phyloP scores from a whole-genome alignment of 345 rosid genomes.

The Passiflora organensis region DNA sequence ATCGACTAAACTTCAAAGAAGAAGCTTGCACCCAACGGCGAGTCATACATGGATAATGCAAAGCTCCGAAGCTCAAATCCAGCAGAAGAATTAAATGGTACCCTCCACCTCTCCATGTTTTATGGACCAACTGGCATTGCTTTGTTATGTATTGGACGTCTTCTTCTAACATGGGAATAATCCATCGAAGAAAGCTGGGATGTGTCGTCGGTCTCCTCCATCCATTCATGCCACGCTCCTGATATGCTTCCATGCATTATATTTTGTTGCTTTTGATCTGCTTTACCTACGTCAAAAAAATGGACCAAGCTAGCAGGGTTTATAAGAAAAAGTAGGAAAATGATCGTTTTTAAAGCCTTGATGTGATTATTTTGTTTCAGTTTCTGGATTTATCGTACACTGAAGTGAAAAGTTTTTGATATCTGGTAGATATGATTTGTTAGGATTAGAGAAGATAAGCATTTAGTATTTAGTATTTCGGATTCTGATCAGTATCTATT shows the following conservation, averaged over 20 bases:
- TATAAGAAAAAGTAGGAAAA: neutral
- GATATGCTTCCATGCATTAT: constrained; percentile 17
- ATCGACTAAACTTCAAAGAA: constrained; percentile 17
- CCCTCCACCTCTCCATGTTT: constrained; percentile 8
- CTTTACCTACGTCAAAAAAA: constrained; percentile 21
- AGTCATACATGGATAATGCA: neutral
- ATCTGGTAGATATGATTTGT: too few species aligned
- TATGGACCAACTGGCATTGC: constrained; percentile 52
- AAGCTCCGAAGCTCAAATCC: neutral
- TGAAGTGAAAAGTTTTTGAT: too few species aligned
- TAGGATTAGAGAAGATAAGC: too few species aligned
- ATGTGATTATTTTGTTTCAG: too few species aligned
- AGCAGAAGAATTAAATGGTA: neutral
- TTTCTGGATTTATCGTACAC: too few species aligned
- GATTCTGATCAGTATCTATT: too few species aligned
- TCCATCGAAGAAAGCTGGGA: constrained; percentile 61
- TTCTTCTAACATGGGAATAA: constrained; percentile 55
- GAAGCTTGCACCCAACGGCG: neutral
- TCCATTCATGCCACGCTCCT: constrained; percentile 31
- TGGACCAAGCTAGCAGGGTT: too few species aligned
- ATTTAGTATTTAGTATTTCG: too few species aligned
- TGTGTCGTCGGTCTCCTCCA: constrained; percentile 25
- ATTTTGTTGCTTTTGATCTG: constrained; percentile 16
- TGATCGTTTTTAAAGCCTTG: too few species aligned
- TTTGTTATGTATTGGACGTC: constrained; percentile 78